A percentile compares a stretch with the other conserved stretches of the same genome.
Evolutionary conservation across 2,329 filamentous ascomycete genomes (phyloP).

Genomic region (Aspergillus ochraceoroseus): DNA sequence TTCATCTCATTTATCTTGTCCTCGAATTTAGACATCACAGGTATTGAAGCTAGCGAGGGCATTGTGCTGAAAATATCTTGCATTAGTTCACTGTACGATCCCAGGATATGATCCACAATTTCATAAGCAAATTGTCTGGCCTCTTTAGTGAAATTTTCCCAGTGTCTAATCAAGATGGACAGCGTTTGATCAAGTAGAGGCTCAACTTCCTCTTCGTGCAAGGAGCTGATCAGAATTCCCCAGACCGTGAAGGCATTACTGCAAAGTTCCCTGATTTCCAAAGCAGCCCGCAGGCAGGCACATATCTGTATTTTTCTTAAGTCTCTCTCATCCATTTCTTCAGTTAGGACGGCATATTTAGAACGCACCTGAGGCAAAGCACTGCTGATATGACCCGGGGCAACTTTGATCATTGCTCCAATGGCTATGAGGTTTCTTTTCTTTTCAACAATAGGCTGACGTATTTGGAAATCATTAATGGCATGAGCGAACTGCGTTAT

Average conservation of each 20-base stretch:
- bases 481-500: slow-evolving; percentile 74
- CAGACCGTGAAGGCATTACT: slow-evolving; percentile 77
- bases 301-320: slow-evolving; percentile 65
- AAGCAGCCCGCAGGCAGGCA: slow-evolving; percentile 81
- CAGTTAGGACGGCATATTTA: background rate
- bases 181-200: slow-evolving; percentile 82
- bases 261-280: slow-evolving; percentile 69
- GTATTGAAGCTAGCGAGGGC: slow-evolving; percentile 69
- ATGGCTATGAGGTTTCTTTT: slow-evolving; percentile 74
- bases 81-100: slow-evolving; percentile 58
- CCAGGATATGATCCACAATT: slow-evolving; percentile 62
- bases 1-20: slow-evolving; percentile 61
- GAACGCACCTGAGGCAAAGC: slow-evolving; percentile 73
- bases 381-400: slow-evolving; percentile 66
- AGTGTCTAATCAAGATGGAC: slow-evolving; percentile 77
- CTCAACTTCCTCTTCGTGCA: slow-evolving; percentile 74
- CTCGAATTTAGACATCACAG: slow-evolving; percentile 64
- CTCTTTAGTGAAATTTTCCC: slow-evolving; percentile 60
- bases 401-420: slow-evolving; percentile 77
- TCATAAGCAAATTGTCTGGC: slow-evolving; percentile 58
- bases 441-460: slow-evolving; percentile 62
- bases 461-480: slow-evolving; percentile 63
- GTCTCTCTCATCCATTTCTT: too few relatives aligned
- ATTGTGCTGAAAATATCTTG: slow-evolving; percentile 66
- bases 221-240: slow-evolving; percentile 67